phyloP scores from a whole-genome alignment of 495 filamentous ascomycete genomes.

The Darksidea phi region DNA sequence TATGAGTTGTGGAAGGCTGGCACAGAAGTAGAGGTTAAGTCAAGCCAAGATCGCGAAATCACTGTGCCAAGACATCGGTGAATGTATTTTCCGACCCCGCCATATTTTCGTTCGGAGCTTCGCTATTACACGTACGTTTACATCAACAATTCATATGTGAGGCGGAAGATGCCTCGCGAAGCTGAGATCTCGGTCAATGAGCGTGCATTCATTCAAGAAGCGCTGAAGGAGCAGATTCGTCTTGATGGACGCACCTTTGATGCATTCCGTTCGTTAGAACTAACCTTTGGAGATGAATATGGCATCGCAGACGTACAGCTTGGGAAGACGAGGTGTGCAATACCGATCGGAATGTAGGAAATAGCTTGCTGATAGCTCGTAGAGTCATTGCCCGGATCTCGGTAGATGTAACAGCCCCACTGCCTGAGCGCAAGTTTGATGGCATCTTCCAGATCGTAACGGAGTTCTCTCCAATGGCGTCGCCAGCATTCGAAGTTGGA shows the following conservation, averaged over 20 bases:
- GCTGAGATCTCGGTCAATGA: slow-evolving; percentile 53
- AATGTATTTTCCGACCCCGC: slow-evolving; percentile 23
- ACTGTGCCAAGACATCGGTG: slow-evolving; percentile 18
- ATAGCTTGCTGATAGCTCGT: slow-evolving; percentile 26
- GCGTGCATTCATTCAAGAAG: slow-evolving; percentile 45
- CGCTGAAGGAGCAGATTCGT: slow-evolving; percentile 65
- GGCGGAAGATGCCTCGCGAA: slow-evolving; percentile 78
- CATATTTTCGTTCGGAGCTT: slow-evolving; percentile 8
- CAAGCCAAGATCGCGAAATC: neutral
- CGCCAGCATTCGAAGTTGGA: slow-evolving; percentile 84
- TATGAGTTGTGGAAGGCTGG: neutral
- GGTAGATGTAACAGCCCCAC: slow-evolving; percentile 80
- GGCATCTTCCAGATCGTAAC: slow-evolving; percentile 88
- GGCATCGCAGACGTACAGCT: slow-evolving; percentile 85
- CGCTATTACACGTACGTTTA: slow-evolving; percentile 1
- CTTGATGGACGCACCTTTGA: slow-evolving; percentile 81
- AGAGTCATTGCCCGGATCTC: slow-evolving; percentile 84
- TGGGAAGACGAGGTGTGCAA: slow-evolving; percentile 78
- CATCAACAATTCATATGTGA: slow-evolving; percentile 11
- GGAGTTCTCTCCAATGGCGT: slow-evolving; percentile 89
- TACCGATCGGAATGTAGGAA: neutral
- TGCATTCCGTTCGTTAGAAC: slow-evolving; percentile 69
- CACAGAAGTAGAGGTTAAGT: neutral
- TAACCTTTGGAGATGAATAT: slow-evolving; percentile 86
- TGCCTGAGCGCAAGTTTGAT: slow-evolving; percentile 85